Evolutionary conservation across 148 eudicot genomes (phyloP).

Genomic region (Rhododendron williamsianum): DNA sequence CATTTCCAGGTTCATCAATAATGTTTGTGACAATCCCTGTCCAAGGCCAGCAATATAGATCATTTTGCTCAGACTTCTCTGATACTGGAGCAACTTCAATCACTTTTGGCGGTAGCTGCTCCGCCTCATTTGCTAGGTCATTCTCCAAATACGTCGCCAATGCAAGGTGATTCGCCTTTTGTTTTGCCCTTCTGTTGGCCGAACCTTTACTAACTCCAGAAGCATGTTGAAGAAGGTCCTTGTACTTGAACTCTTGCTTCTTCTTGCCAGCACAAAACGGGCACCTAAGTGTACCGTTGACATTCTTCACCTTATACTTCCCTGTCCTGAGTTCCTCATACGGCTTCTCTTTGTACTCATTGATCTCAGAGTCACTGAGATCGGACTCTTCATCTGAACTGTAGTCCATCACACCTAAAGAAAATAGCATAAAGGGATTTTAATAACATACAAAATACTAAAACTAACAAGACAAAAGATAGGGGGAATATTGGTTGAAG

Average conservation of each 20-base stretch:
- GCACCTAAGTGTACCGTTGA: slow-evolving; percentile 66
- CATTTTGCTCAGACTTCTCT: slow-evolving; percentile 25
- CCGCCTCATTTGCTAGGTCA: slow-evolving; percentile 32
- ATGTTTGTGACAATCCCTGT: slow-evolving; percentile 59
- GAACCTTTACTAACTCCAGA: slow-evolving; percentile 70
- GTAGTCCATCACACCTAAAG: slow-evolving; percentile 36
- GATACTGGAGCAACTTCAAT: slow-evolving; percentile 27
- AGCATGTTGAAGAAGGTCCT: slow-evolving; percentile 76
- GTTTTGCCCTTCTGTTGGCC: slow-evolving; percentile 51
- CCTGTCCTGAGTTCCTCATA: slow-evolving; percentile 50
- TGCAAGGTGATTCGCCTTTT: slow-evolving; percentile 68
- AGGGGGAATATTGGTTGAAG: neutral
- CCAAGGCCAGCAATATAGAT: slow-evolving; percentile 71
- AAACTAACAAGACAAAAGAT: neutral
- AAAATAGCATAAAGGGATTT: neutral
- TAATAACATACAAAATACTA: neutral
- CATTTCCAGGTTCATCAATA: slow-evolving; percentile 24
- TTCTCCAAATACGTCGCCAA: slow-evolving; percentile 50
- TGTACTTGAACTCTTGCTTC: slow-evolving; percentile 77
- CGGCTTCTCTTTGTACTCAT: slow-evolving; percentile 67
- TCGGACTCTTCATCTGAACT: slow-evolving; percentile 74
- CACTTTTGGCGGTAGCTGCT: slow-evolving; percentile 16
- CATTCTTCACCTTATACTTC: slow-evolving; percentile 42
- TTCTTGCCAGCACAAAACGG: slow-evolving; percentile 91
- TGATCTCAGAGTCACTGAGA: slow-evolving; percentile 85